Evolutionary conservation across 75 land plant genomes (phyloP).

Genomic region (Pinus albicaulis): DNA sequence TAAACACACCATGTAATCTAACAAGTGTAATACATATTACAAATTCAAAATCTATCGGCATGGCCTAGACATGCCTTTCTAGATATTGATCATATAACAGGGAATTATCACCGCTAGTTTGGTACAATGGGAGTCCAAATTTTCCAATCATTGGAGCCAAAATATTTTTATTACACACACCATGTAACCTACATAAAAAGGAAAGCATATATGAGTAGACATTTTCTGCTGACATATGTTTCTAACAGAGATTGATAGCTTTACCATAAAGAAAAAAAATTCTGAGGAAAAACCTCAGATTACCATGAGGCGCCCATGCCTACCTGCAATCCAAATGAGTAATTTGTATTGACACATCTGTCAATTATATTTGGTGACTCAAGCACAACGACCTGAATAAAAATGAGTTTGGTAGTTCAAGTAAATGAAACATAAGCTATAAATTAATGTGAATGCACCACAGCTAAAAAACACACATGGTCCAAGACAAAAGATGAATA

Average conservation of each 20-base stretch:
- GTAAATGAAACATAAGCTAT: too few species aligned
- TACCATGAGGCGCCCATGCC: too few species aligned
- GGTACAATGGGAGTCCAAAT: slow-evolving; percentile 42
- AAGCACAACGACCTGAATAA: too few species aligned
- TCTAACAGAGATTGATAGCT: not conserved
- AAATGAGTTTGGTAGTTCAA: too few species aligned
- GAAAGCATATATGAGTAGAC: not conserved
- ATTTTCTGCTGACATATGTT: not conserved
- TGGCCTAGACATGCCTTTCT: slow-evolving; percentile 29
- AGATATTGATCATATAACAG: slow-evolving; percentile 55
- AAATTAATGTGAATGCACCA: too few species aligned
- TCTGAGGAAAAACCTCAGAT: too few species aligned
- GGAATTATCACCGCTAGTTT: slow-evolving; percentile 51
- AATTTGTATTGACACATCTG: too few species aligned
- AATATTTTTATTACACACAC: slow-evolving; percentile 43
- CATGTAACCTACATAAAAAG: slow-evolving; percentile 38
- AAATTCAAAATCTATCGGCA: too few species aligned
- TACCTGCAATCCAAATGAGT: too few species aligned
- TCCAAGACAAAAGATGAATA: too few species aligned
- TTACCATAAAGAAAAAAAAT: not conserved
- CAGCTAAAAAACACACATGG: too few species aligned
- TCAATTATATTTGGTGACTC: too few species aligned
- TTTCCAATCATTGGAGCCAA: slow-evolving; percentile 43
- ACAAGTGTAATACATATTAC: not conserved
- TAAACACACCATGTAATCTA: not conserved